Evolutionary conservation across 768 basidiomycete genomes (phyloP).

Genomic region (Suillus luteus): DNA sequence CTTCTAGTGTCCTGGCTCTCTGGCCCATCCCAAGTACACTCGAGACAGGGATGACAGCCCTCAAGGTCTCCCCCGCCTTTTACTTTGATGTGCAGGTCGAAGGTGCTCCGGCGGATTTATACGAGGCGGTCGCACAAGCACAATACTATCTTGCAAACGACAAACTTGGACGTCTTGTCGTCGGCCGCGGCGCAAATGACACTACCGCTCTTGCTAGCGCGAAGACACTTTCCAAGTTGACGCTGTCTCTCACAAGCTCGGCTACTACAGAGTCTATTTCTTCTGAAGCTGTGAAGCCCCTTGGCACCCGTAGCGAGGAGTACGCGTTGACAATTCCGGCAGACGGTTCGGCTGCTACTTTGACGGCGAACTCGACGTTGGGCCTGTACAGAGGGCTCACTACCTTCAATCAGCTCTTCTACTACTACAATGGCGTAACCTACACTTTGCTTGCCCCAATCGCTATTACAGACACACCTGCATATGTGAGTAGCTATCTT

Average conservation of each 20-base stretch:
- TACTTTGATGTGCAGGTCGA: constrained; percentile 28
- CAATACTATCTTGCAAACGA: constrained; percentile 36
- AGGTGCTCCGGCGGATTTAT: constrained; percentile 35
- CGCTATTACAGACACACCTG: constrained; percentile 46
- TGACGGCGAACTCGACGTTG: constrained; percentile 48
- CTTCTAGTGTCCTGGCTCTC: constrained; percentile 18
- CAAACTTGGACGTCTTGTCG: constrained; percentile 41
- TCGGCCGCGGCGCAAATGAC: constrained; percentile 41
- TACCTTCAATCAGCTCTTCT: constrained; percentile 59
- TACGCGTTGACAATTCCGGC: constrained; percentile 44
- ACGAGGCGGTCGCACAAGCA: constrained; percentile 35
- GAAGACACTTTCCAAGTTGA: constrained; percentile 26
- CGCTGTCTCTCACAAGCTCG: constrained; percentile 25
- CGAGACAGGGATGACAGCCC: constrained; percentile 27
- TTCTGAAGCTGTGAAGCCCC: constrained; percentile 35
- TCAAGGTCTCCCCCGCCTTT: constrained; percentile 32
- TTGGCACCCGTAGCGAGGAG: constrained; percentile 44
- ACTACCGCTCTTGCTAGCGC: constrained; percentile 29
- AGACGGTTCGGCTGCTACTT: constrained; percentile 36
- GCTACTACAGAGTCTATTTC: constrained; percentile 32
- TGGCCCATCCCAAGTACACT: constrained; percentile 37
- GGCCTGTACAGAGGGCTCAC: constrained; percentile 56
- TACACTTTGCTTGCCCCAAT: constrained; percentile 46
- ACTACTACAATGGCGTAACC: constrained; percentile 32
- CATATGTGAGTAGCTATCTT: constrained; percentile 39